Evolutionary conservation across 1,284 basidiomycete species (phyloP), one percentile per base, ranked within the genome.

Genomic region (Sporisorium scitamineum): DNA sequence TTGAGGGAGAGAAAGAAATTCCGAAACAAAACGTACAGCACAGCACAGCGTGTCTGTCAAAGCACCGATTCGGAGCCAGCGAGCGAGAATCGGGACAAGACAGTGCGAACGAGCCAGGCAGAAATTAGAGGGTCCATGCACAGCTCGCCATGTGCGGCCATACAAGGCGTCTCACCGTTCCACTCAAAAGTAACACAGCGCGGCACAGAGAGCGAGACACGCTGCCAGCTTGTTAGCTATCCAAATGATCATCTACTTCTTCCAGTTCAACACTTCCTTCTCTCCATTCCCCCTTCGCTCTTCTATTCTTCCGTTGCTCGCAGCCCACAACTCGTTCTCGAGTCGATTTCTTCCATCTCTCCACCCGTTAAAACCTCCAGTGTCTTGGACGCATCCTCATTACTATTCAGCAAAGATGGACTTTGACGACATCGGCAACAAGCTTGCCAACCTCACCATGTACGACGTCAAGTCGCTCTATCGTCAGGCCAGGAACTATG

Each of bases 401-500:
- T 27, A 32, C 42, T 20, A 20, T 6, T 44, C 32, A 26, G 57
- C 44, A 54, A 65, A 71, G 32, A 71, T 72, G 70, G 63, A 72
- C 24, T 55, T 70, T 48, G 67, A 69, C 51, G 48, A 63, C 60
- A 83, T 79, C 48, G 83, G 83, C 54, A 76, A 69, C 60, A 81
- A 80, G 76, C 48, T 85, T 26, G 78, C 83, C 69, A 84, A 85
- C 65, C 62, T 85, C 31, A 84, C 84, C 24, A 80, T 85, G 71
- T 85, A 84, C 70, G 84, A 85, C 59, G 68, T 85, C 67, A 84
- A 84, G 70, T 76, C 78, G 52, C 57, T 80, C 26, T 85, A 83
- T 55, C 80, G 77, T 47, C 70, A 76, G 53, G 85, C 85, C 6
- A 79, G 78, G 29, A 86, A 86, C 58, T 85, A 86, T 76, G 95